Base-by-base conservation (phyloP, 306 rosid species). In the Nissolia schottii region DNA sequence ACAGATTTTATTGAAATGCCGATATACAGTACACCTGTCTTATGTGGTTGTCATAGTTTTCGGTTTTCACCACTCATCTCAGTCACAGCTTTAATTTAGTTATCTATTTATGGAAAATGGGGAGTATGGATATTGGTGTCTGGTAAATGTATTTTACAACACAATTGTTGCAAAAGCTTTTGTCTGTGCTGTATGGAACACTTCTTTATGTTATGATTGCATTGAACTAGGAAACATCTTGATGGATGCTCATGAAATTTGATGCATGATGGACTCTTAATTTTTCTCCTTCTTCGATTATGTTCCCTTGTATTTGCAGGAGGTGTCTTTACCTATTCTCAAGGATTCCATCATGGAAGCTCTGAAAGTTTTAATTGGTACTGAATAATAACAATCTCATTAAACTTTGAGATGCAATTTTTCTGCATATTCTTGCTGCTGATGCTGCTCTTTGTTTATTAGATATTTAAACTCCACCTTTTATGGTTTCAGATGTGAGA, bases 341-440 rank as follows among this genome's bases (percentile, higher is more conserved):
- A 81, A 45, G 67, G 90, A 81, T 69, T 80, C 91, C 11, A 87
- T 92, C 70, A 84, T 87, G 83, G 90, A 85, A 51, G 96, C 98
- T 22, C 81, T 92, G 81, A 84, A 81, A 82, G 74, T 92, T 67
- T 81, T 92, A 54, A 78, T 87, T 43, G 98, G 98, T 90, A 88
- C 43, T 29, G 43, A 49, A 9, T 57, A 27, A 1, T 24, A 13
- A 15, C 28, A 7, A 24, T 70, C 7, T 46, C 20, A 60, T 53
- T 53, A 22, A 29, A 29, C 20, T 22, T n/a, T 41, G 27, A 3
- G n/a, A 48, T 70, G 63, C 28, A 28, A 0, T 28, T 16, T 49
- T 67, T 16, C 20, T 45, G 46, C 34, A 15, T 25, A 3, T 12
- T 13, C 51, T 12, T 64, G 34, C 23, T 60, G 13, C 60, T 19